A percentile compares a stretch with the other conserved stretches of the same genome.
Conservation (phyloP, 306 rosid genomes). For the Pyrus pyrifolia region DNA sequence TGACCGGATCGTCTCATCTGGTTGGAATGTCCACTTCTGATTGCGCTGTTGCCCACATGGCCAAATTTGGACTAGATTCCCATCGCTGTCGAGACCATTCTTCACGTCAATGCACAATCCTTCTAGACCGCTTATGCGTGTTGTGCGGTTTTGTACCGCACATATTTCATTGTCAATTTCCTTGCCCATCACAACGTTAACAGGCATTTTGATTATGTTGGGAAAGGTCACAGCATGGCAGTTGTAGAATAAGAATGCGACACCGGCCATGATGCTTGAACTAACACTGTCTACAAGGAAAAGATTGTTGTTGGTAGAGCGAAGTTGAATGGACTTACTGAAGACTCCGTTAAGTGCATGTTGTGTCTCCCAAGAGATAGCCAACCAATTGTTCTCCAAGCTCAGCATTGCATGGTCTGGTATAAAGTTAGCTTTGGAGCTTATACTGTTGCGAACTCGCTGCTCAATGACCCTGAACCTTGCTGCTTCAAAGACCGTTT, state of each 20-base stretch:
- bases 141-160: background rate
- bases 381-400: background rate
- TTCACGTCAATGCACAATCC: background rate
- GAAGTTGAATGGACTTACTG: background rate
- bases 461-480: slow-evolving; percentile 3
- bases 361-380: background rate
- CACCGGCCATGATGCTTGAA: background rate
- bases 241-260: background rate
- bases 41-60: background rate
- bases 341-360: background rate
- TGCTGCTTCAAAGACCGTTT: background rate
- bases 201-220: background rate
- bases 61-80: background rate
- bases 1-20: background rate
- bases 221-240: background rate
- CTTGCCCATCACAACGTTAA: background rate
- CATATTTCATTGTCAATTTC: background rate
- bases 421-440: background rate
- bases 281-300: background rate
- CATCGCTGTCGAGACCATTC: background rate
- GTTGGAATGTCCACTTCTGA: background rate
- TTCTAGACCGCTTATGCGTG: background rate
- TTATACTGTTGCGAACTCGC: background rate
- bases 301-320: background rate
- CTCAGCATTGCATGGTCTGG: background rate